phyloP scores from a whole-genome alignment of 345 rosid genomes.

The Balakata baccata region DNA sequence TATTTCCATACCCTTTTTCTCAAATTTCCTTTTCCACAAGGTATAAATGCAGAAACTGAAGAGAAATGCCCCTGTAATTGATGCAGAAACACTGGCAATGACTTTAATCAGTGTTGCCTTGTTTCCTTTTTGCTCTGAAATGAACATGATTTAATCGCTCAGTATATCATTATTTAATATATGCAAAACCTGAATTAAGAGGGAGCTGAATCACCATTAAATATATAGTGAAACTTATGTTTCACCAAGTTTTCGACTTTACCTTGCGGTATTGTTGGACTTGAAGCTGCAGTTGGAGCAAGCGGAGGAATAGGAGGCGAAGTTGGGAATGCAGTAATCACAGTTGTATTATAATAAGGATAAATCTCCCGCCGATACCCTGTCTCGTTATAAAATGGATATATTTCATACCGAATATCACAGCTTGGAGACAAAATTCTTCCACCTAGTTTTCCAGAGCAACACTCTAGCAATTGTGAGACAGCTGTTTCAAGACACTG shows the following conservation, averaged over 20 bases:
- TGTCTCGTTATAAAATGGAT: conserved; percentile 23
- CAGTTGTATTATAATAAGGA: no score
- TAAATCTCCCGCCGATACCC: background rate
- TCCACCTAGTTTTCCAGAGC: conserved; percentile 31
- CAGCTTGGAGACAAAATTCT: conserved; percentile 37
- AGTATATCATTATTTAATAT: background rate
- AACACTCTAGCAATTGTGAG: background rate
- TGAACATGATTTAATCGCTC: no score
- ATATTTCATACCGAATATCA: conserved; percentile 27
- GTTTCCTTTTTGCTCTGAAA: background rate
- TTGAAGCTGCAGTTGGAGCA: no score
- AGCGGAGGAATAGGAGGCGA: no score
- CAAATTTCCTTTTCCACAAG: conserved; percentile 3
- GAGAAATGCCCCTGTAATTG: background rate
- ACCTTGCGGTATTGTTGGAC: no score
- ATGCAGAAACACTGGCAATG: background rate
- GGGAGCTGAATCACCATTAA: no score
- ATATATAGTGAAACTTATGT: no score
- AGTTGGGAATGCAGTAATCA: no score
- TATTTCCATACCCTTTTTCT: background rate
- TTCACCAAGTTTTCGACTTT: no score
- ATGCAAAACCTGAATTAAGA: no score
- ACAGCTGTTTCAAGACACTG: conserved; percentile 30
- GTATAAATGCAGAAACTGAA: background rate
- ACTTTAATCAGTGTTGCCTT: conserved; percentile 7